Evolutionary conservation across 805 yeast species (phyloP), one percentile per base, ranked within the genome.

Genomic region (Metschnikowia kunwiensis): DNA sequence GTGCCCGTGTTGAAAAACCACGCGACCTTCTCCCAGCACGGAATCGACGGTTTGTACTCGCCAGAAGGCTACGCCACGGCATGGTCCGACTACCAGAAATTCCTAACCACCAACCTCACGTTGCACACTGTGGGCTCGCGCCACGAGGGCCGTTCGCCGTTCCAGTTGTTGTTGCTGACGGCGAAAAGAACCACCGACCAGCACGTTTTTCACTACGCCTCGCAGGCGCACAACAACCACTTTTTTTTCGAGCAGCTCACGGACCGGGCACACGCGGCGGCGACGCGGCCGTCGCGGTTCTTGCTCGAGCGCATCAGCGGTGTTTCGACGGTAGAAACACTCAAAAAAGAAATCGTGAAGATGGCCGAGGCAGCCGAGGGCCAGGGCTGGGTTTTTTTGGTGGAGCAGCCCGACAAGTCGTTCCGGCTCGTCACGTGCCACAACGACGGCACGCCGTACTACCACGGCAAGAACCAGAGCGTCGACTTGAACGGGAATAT

Each of bases 191-290:
- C 84, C 20, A 75, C 78, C 20, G 75, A 77, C 50, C 80, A 88
- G 22, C 75, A 77, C 37, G 61, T 77, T n/a, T 89, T 82, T 71
- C 93, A 89, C 63, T 77, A 74, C 54, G 97, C 97, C 3, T 85
- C 96, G 4, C 95, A 85, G 57, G 80, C 88, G 2, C 91, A 85
- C 65, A 89, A 88, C 64, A 93, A 93, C 66, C 98, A 91, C 63
- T 72, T 93, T 33, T 87, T 84, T 52, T 80, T 88, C 54, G 78
- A 82, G 58, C 84, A 83, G 53, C 63, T 81, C 30, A 48, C 62
- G 9, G 57, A 60, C 47, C 53, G 54, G 38, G 37, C 52, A 4
- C 55, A 49, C 27, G 71, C 72, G 5, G 32, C 47, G 23, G 38
- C 50, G 21, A 62, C 72, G 11, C 48, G 53, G 44, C 72, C 74